Conservation (phyloP, 108 stramenopile species). For the Schizochytrium sp. region DNA sequence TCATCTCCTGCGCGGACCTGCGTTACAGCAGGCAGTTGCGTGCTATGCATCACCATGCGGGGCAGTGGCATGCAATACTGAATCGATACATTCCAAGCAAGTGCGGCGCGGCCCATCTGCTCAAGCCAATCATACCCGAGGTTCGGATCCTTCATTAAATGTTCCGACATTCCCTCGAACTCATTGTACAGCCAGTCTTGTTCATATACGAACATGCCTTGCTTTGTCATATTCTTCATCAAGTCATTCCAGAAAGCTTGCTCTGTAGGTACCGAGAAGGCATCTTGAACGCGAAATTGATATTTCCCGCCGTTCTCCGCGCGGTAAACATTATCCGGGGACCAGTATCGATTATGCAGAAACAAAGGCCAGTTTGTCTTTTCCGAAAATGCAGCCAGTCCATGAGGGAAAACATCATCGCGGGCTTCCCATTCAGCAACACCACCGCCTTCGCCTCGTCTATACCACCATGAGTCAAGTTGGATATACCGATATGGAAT, state of each 20-base stretch:
- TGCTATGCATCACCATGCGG: constrained; percentile 67
- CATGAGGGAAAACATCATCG: constrained; percentile 69
- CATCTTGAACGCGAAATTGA: constrained; percentile 62
- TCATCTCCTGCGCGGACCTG: constrained; percentile 73
- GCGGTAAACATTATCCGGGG: constrained; percentile 66
- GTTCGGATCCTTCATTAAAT: constrained; percentile 48
- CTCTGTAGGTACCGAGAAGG: constrained; percentile 62
- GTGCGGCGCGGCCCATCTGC: constrained; percentile 70
- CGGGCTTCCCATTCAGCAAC: constrained; percentile 70
- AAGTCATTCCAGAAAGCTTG: constrained; percentile 70
- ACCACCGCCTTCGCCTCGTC: constrained; percentile 62
- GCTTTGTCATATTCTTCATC: constrained; percentile 61
- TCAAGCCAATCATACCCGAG: constrained; percentile 63
- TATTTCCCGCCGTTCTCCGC: constrained; percentile 64
- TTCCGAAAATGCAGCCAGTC: constrained; percentile 59
- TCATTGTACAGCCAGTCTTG: constrained; percentile 76
- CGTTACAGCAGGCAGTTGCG: constrained; percentile 68
- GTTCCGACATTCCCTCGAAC: constrained; percentile 61
- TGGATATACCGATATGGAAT: constrained; percentile 68
- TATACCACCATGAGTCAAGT: constrained; percentile 73
- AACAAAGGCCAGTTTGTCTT: constrained; percentile 54
- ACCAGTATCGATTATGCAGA: constrained; percentile 74
- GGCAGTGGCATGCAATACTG: constrained; percentile 75
- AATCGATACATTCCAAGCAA: constrained; percentile 60
- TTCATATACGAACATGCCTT: constrained; percentile 74